Percentiles rank a stretch among this genome's conserved stretches.
phyloP scores from a whole-genome alignment of 306 rosid species.

The Fragaria ananassa region DNA sequence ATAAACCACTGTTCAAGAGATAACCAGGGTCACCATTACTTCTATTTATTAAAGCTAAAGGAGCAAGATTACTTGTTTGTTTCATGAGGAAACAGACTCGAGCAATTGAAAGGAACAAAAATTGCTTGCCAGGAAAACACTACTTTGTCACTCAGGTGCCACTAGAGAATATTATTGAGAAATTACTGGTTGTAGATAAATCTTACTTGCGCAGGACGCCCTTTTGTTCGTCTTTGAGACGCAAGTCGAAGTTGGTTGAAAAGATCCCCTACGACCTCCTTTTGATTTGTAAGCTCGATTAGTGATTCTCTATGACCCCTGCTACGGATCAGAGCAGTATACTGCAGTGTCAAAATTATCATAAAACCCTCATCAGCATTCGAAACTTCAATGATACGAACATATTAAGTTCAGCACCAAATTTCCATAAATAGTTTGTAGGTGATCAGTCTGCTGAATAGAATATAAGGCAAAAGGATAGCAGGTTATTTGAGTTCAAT shows the following conservation, averaged over 20 bases:
- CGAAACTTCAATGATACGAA: slow-evolving; percentile 4
- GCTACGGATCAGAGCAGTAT: slow-evolving; percentile 65
- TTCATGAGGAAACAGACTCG: neutral
- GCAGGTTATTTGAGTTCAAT: neutral
- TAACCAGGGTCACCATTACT: neutral
- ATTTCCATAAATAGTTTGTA: neutral
- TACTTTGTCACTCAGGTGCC: neutral
- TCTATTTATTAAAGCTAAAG: neutral
- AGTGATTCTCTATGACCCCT: slow-evolving; percentile 61
- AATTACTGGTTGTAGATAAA: slow-evolving; percentile 7
- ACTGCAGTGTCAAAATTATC: slow-evolving; percentile 60
- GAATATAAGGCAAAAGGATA: neutral
- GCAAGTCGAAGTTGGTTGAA: slow-evolving; percentile 97
- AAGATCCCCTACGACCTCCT: slow-evolving; percentile 89
- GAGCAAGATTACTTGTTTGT: neutral
- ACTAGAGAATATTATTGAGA: neutral
- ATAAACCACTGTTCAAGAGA: neutral
- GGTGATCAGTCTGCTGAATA: neutral
- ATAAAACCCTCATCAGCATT: slow-evolving; percentile 26
- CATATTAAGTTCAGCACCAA: neutral
- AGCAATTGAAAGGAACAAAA: neutral
- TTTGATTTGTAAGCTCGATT: slow-evolving; percentile 87
- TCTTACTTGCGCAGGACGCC: slow-evolving; percentile 96
- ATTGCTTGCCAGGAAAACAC: neutral
- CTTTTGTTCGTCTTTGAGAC: slow-evolving; percentile 69